phyloP scores from a whole-genome alignment of 2,329 filamentous ascomycete species.

The Scopulariopsis brevicaulis region DNA sequence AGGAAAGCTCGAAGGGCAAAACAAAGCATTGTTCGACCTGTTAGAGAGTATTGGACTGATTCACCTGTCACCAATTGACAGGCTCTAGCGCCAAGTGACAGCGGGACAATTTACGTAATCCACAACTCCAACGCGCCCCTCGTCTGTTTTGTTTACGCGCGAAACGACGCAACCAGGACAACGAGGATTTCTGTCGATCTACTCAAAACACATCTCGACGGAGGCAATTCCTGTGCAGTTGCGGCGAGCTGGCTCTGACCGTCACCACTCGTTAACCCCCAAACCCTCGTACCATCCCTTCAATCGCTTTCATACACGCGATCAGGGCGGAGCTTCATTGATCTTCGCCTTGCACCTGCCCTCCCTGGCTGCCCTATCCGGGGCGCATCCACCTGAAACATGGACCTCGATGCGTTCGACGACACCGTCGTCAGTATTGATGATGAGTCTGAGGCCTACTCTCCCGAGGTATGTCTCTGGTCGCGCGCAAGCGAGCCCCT shows the following conservation, averaged over 20 bases:
- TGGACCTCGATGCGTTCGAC: constrained; percentile 45
- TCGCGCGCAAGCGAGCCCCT: not conserved
- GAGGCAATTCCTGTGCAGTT: not conserved
- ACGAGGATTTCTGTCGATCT: not conserved
- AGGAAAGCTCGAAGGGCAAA: no score
- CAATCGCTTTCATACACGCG: not conserved
- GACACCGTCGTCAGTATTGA: constrained; percentile 20
- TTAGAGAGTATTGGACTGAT: no score
- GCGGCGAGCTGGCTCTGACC: constrained; percentile 1
- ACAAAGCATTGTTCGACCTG: no score
- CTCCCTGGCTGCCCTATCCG: not conserved
- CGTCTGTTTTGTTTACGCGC: constrained; percentile 3
- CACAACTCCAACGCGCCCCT: not conserved
- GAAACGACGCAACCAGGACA: not conserved
- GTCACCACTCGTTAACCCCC: not conserved
- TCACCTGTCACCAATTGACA: no score
- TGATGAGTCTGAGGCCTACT: constrained; percentile 34
- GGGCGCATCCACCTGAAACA: not conserved
- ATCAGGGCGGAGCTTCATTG: not conserved
- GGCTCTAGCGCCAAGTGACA: not conserved
- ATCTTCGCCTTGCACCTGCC: not conserved
- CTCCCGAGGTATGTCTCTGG: constrained; percentile 34
- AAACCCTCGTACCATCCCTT: not conserved
- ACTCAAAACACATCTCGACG: not conserved
- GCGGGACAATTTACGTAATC: not conserved